Percentiles rank a stretch among this genome's conserved stretches.
Evolutionary conservation across 441 rosid genomes (phyloP).

Genomic region (Melastoma candidum): DNA sequence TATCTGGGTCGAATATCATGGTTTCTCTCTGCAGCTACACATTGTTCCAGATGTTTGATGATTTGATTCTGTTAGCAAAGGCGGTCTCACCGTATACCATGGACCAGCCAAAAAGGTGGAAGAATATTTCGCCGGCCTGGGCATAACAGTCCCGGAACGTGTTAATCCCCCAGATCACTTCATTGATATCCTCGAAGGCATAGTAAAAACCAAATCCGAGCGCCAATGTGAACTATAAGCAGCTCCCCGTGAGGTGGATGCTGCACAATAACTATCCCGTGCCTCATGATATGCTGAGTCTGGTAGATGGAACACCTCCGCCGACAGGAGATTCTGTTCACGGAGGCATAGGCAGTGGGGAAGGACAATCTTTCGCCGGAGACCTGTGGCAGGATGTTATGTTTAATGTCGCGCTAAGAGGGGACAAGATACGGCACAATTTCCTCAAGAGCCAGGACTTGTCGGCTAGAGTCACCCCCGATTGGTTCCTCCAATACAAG

Average conservation of each 20-base stretch:
- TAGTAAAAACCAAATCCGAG: slow-evolving; percentile 39
- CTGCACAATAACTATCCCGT: slow-evolving; percentile 83
- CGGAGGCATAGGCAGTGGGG: slow-evolving; percentile 20
- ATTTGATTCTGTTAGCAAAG: slow-evolving; percentile 89
- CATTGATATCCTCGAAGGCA: slow-evolving; percentile 93
- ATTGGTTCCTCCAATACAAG: slow-evolving; percentile 55
- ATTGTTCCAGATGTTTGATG: slow-evolving; percentile 90
- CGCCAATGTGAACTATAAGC: slow-evolving; percentile 47
- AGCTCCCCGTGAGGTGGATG: slow-evolving; percentile 95
- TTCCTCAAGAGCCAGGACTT: slow-evolving; percentile 46
- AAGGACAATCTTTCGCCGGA: slow-evolving; percentile 53
- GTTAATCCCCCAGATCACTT: slow-evolving; percentile 92
- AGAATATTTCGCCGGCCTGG: slow-evolving; percentile 71
- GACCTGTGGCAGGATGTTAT: slow-evolving; percentile 75
- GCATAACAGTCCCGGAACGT: slow-evolving; percentile 80
- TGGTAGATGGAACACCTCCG: slow-evolving; percentile 42
- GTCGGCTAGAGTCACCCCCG: slow-evolving; percentile 59
- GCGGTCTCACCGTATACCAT: slow-evolving; percentile 81
- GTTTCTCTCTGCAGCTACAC: slow-evolving; percentile 45
- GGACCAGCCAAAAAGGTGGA: slow-evolving; percentile 92
- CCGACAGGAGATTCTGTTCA: slow-evolving; percentile 32
- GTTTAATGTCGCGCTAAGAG: slow-evolving; percentile 45
- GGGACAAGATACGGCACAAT: slow-evolving; percentile 47
- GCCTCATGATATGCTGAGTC: slow-evolving; percentile 77
- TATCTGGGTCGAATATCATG: too few relatives aligned